Evolutionary conservation across 164 flowering plant genomes (phyloP), one percentile per base, ranked within the genome.

Genomic region (Santalum album): DNA sequence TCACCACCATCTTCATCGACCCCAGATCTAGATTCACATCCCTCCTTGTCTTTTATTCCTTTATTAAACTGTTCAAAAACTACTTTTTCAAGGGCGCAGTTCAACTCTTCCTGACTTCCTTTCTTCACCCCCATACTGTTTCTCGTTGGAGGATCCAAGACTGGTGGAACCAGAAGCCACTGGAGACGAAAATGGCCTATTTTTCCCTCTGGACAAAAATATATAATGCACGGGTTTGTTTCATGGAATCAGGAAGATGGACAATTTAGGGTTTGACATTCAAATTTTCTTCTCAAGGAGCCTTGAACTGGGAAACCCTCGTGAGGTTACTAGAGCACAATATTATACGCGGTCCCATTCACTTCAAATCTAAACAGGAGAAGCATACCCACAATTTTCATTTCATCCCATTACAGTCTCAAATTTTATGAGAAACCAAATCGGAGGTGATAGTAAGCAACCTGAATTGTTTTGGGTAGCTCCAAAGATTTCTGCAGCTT

Each of bases 41-140:
- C 66, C 15, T 56, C 65, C 3, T 56, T 38, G 7, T 65, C 71
- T 24, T 53, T 61, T 44, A 26, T 51, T 40, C 51, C 22, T 36
- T 42, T 61, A 61, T 78, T 78, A 59, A 82, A 78, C 72, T 67
- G 78, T 49, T 75, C 63, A 25, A 86, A 72, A 47, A 70, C 60
- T 50, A 40, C 61, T 48, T 65, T 69, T 55, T 69, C 71, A 50
- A 77, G 35, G 47, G 53, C 46, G 56, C 7, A 40, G 0, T 40
- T 51, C 48, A 17, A 11, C 51, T 57, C 63, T 34, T 18, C 51
- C 36, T 60, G 70, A 7, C 49, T 61, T 53, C 53, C 55, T 62
- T 56, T 65, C 55, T 62, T 60, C 4, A 21, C 55, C 27, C n/a
- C 24, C 67, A 24, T 15, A 51, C 23, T 26, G 47, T 40, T 39